Evolutionary conservation across 805 yeast genomes (phyloP), one percentile per base, ranked within the genome.

Genomic region (Ogataea trehaloabstinens): DNA sequence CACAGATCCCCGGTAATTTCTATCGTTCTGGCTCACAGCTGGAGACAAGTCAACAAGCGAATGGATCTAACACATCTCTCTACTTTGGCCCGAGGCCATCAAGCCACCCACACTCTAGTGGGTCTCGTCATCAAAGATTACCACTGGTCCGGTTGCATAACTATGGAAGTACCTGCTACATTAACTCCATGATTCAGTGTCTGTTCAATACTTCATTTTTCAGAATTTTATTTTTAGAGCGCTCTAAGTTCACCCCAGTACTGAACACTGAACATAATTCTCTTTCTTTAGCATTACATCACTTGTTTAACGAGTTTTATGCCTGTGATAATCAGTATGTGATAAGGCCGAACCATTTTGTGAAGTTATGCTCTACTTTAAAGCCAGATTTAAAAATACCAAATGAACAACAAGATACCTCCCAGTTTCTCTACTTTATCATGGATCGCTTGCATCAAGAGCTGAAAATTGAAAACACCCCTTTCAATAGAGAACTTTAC

Each of bases 351-450:
- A 71, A 76, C 6, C 74, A 77, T 30, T 83, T 85, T 51, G 46
- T 63, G 18, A 46, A 51, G 13, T 37, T 56, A 2, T 66, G 84
- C 29, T 70, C 79, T 32, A 58, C 67, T 2, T 53, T 82, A 17
- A 77, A 82, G 46, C 89, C 89, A 0, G 86, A 81, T 50, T 70
- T 83, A 38, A 65, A 68, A 46, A 82, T 85, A 10, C 91, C 91
- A 0, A 60, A 72, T 48, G 87, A 82, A 51, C 95, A 85, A 52
- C 93, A 85, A 53, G 95, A 85, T 57, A 81, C 90, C 1, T 88
- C 85, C 38, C 93, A 85, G 50, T 83, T 83, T 52, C 60, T 85
- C 31, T 68, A 83, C 56, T 76, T 84, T 43, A 47, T 84, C 8
- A 61, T 85, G 46, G 90, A 82, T 52, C 70, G 78, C 45, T 56